phyloP scores from a whole-genome alignment of 1,284 basidiomycete genomes.

The Omphalotus olearius region DNA sequence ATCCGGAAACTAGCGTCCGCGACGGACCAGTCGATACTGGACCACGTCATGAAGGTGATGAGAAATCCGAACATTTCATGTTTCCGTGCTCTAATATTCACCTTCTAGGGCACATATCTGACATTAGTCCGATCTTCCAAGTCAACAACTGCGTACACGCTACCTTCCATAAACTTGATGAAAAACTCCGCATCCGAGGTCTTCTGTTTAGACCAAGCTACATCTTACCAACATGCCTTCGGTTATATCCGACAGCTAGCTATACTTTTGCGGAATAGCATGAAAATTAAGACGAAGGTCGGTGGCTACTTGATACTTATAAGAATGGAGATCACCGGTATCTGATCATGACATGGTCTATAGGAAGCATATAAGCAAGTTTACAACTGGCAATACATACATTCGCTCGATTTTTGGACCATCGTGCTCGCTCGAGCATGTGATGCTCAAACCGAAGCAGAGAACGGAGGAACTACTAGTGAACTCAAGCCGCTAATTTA shows the following conservation, averaged over 20 bases:
- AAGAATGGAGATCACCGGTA: neutral
- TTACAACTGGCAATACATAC: constrained; percentile 98
- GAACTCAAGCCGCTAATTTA: constrained; percentile 89
- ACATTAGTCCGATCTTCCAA: constrained; percentile 81
- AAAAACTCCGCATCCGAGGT: constrained; percentile 96
- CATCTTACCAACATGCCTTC: constrained; percentile 93
- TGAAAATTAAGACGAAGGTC: constrained; percentile 85
- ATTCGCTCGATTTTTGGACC: constrained; percentile 96
- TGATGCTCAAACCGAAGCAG: constrained; percentile 50
- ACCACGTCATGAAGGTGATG: constrained; percentile 81
- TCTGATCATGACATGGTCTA: constrained; percentile 4
- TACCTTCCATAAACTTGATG: constrained; percentile 96
- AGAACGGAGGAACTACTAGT: constrained; percentile 56
- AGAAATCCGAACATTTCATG: constrained; percentile 7
- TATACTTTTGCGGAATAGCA: constrained; percentile 87
- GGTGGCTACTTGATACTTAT: constrained; percentile 16
- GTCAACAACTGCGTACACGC: constrained; percentile 79
- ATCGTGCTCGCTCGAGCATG: constrained; percentile 84
- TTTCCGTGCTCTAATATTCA: constrained; percentile 2
- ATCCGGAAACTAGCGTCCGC: constrained; percentile 79
- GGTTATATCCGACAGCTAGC: constrained; percentile 96
- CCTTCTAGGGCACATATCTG: constrained; percentile 76
- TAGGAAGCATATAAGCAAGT: constrained; percentile 89
- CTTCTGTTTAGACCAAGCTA: constrained; percentile 73
- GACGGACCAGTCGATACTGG: constrained; percentile 79